Evolutionary conservation across 2,329 filamentous ascomycete species (phyloP), one percentile per base, ranked within the genome.

Genomic region (Bipolaris sorokiniana): DNA sequence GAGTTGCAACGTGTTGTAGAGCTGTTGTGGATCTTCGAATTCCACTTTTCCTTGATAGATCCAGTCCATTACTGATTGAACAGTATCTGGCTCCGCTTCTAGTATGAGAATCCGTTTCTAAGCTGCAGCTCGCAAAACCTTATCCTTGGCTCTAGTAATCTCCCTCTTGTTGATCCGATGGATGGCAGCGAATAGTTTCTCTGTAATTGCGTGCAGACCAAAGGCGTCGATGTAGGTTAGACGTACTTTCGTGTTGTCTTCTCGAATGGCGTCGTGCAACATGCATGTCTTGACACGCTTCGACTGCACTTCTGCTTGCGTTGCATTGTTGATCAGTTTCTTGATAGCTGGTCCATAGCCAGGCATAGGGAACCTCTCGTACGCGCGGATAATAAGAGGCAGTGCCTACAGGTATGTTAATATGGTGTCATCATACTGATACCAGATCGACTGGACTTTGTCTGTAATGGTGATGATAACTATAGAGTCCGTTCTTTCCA

Each of bases 81-180:
- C 5, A 20, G 20, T 42, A 13, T 7, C 13, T n/a, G 15, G 22
- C 11, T 42, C 20, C 0, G 23, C 40, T n/a, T 22, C 40, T 13
- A 20, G 40, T 15, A 42, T 3, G 9, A 42, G 11, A 3, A 42
- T 26, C 4, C 40, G 20, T 42, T 42, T 42, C 13, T 42, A 20
- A 9, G 40, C 40, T 23, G 40, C 40, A 22, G 40, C 40, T 18
- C 40, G 6, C 13, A 26, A 2, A 7, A 42, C 20, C 9, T 42
- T 6, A 2, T n/a, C 2, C 9, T 42, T 11, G 6, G 40, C 40
- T 42, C 5, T 15, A 7, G 16, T 6, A 5, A 7, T 9, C 46
- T 40, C 59, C 34, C 45, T 51, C 51, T 54, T 48, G 41, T 36
- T 26, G 52, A 47, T 57, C 48, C 46, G 47, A 38, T 51, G 34